Base-by-base conservation (phyloP, 768 basidiomycete species). In the Clathrus columnatus region DNA sequence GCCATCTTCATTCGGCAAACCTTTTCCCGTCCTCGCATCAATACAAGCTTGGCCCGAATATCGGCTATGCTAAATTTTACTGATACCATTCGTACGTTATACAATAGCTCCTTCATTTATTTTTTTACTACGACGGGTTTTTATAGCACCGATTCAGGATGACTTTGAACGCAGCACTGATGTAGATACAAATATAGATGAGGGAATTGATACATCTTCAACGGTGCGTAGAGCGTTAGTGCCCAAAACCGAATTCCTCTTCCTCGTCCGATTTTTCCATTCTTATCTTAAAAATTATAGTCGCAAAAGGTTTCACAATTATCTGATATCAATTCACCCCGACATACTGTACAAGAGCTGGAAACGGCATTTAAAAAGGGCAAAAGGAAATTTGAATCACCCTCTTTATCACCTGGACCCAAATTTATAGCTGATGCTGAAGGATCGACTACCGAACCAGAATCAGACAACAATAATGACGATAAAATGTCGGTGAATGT, bases 1-100 rank as follows among this genome's bases (percentile, higher is more conserved):
- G 86, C 85, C 65, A 87, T 79, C 30, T 85, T 88, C 67, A 72
- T 88, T 59, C 84, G 78, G 67, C 82, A 85, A 70, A 80, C 80
- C 4, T 67, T 90, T 60, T 79, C 83, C 26, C 84, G 78, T 63
- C 84, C 87, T 30, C 80, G 83, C 54, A 65, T 83, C 29, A 78
- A 85, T 29, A 85, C 84, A 29, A 75, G 79, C 16, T 71, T 90
- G 43, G 77, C 79, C 57, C 83, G 87, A 51, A 79, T 87, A 71
- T 81, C 85, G 7, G 84, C 87, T 21, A 70, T 84, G 62, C 79
- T 85, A 64, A 85, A 86, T 67, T 84, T 82, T 68, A 66, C 74
- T 52, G 68, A 79, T 58, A 78, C 83, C 48, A 76, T 80, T 62
- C 85, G 87, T 88, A 62, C 67, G 86, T 74, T 32, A 2, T 43